Evolutionary conservation across 1,284 basidiomycete genomes (phyloP).

Genomic region (Phaffia rhodozyma): DNA sequence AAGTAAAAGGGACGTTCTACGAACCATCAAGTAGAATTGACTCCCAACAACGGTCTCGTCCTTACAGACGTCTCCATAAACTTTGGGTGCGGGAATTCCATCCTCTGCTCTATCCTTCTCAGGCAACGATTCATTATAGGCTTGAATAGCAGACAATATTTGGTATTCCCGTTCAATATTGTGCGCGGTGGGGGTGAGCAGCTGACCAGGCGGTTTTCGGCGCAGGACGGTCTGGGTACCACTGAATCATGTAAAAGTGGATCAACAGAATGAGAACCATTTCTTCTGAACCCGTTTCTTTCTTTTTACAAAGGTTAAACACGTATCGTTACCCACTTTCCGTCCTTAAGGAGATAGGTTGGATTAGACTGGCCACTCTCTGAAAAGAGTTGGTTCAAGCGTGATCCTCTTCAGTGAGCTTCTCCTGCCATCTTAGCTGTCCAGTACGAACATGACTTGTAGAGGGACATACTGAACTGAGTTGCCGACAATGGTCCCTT

Average conservation of each 20-base stretch:
- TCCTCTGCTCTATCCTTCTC: slow-evolving; percentile 22
- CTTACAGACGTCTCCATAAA: slow-evolving; percentile 62
- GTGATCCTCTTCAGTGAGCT: slow-evolving; percentile 5
- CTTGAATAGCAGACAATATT: slow-evolving; percentile 62
- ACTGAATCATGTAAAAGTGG: slow-evolving; percentile 31
- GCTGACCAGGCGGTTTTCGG: slow-evolving; percentile 80
- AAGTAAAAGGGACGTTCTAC: too few relatives aligned
- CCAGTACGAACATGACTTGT: slow-evolving; percentile 23
- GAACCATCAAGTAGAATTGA: slow-evolving; percentile 78
- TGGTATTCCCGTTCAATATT: slow-evolving; percentile 86
- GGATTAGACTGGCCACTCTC: slow-evolving; percentile 62
- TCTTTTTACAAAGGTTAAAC: not conserved
- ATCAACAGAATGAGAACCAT: slow-evolving; percentile 14
- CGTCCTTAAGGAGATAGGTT: slow-evolving; percentile 78
- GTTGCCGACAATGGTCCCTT: slow-evolving; percentile 59
- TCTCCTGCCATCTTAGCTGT: slow-evolving; percentile 28
- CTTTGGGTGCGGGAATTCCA: slow-evolving; percentile 70
- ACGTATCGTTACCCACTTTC: slow-evolving; percentile 39
- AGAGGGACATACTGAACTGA: slow-evolving; percentile 68
- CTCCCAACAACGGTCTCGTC: slow-evolving; percentile 68
- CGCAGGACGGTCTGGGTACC: slow-evolving; percentile 67
- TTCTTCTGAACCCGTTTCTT: not conserved
- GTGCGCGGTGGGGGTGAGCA: slow-evolving; percentile 80
- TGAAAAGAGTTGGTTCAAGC: not conserved
- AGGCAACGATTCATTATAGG: slow-evolving; percentile 45